A percentile compares a stretch with the other conserved stretches of the same genome.
phyloP scores from a whole-genome alignment of 805 yeast species.

The Candida succiphila region DNA sequence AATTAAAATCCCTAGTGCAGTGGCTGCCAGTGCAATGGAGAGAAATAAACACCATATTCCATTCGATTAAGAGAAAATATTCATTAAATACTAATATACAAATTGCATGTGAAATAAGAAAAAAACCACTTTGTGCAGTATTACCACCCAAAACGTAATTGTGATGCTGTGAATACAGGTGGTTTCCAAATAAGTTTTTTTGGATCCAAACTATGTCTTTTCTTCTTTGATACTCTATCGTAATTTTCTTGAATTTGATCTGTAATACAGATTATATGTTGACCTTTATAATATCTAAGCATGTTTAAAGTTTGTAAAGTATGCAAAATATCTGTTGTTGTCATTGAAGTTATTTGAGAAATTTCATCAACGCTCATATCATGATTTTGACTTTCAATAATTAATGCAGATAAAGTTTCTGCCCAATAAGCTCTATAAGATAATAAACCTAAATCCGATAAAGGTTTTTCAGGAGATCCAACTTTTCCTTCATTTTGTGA shows the following conservation, averaged over 20 bases:
- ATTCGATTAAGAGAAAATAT: conserved; percentile 37
- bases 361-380: conserved; percentile 79
- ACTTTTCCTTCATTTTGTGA: conserved; percentile 81
- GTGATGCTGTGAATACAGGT: conserved; percentile 92
- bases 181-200: conserved; percentile 80
- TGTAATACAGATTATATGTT: conserved; percentile 80
- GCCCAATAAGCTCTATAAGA: conserved; percentile 97
- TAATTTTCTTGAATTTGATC: conserved; percentile 73
- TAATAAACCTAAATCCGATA: conserved; percentile 86
- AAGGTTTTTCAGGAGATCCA: conserved; percentile 97
- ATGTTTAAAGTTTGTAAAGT: conserved; percentile 88
- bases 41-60: conserved; percentile 39
- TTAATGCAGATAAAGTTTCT: conserved; percentile 66
- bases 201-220: conserved; percentile 70
- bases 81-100: conserved; percentile 1
- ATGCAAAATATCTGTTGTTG: conserved; percentile 90
- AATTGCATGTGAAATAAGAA: conserved; percentile 2
- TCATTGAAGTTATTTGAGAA: conserved; percentile 81
- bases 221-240: conserved; percentile 53
- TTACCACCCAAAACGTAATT: conserved; percentile 91
- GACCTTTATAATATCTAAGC: conserved; percentile 89
- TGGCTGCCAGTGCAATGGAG: conserved; percentile 69
- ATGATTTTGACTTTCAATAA: conserved; percentile 47
- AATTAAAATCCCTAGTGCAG: conserved; percentile 88
- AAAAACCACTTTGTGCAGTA: conserved; percentile 2